These are phyloP conservation scores for Suhomyces prunicola DNA, from an alignment of 805 yeast genomes.

Conservation along the genomic window DNA sequence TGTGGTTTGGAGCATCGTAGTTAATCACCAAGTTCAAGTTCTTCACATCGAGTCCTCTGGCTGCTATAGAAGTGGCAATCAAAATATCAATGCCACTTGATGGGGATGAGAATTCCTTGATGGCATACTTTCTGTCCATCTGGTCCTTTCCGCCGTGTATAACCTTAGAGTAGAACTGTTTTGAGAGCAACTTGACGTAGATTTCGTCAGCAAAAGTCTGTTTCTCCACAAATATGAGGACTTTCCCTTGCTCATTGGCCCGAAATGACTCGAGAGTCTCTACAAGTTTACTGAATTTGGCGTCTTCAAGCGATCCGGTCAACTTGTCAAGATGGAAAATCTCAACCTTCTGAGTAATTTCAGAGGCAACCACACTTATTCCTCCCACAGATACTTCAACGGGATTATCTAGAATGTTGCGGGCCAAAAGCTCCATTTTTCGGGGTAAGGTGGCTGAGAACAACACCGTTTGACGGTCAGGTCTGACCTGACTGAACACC, in stretches of 20 bases:
- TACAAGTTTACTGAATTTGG: slow-evolving; percentile 55
- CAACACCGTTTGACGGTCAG: slow-evolving; percentile 83
- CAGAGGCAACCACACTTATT: slow-evolving; percentile 74
- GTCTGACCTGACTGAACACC: slow-evolving; percentile 70
- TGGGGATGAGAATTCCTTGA: slow-evolving; percentile 58
- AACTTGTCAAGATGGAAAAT: slow-evolving; percentile 45
- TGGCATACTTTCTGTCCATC: slow-evolving; percentile 70
- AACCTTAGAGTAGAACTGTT: slow-evolving; percentile 59
- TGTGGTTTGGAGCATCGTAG: slow-evolving; percentile 69
- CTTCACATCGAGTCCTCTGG: slow-evolving; percentile 93
- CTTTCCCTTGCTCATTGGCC: slow-evolving; percentile 40
- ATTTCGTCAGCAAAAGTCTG: slow-evolving; percentile 83
- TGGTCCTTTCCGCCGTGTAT: slow-evolving; percentile 94
- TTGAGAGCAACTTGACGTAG: slow-evolving; percentile 47
- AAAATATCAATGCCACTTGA: slow-evolving; percentile 59
- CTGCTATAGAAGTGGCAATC: slow-evolving; percentile 91
- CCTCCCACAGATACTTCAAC: slow-evolving; percentile 79
- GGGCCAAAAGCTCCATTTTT: slow-evolving; percentile 73
- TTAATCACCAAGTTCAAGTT: slow-evolving; percentile 77
- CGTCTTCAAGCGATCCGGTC: slow-evolving; percentile 15
- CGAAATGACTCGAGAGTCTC: slow-evolving; percentile 50
- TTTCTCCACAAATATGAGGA: slow-evolving; percentile 81
- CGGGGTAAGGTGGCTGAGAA: slow-evolving; percentile 94
- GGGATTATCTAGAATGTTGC: slow-evolving; percentile 59
- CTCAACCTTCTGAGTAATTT: slow-evolving; percentile 69